Conservation (phyloP, 768 basidiomycete species). For the Dioszegia hungarica region DNA sequence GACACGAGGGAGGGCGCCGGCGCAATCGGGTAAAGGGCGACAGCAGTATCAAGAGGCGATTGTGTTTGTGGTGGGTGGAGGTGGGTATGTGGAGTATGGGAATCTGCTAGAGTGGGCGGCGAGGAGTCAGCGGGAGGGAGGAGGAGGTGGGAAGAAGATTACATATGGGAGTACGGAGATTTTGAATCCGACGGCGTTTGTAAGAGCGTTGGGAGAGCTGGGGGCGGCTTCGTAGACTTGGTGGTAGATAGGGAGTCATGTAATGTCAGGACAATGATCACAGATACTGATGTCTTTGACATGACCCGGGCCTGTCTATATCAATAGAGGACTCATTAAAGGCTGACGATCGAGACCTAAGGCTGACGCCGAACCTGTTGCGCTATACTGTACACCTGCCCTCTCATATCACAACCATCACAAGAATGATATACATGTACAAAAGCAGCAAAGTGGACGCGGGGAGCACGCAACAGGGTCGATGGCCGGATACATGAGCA, state of each 20-base stretch:
- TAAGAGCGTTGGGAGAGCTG: conserved; percentile 60
- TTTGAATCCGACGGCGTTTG: conserved; percentile 78
- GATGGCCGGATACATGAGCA: too few relatives aligned
- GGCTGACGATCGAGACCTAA: too few relatives aligned
- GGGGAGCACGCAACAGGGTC: too few relatives aligned
- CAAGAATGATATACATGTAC: too few relatives aligned
- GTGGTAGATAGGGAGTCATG: background rate
- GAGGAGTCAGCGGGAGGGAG: conserved; percentile 30
- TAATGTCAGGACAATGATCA: too few relatives aligned
- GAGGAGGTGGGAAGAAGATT: conserved; percentile 63
- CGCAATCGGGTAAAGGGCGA: conserved; percentile 56
- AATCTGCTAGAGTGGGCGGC: conserved; percentile 91
- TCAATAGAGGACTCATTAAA: too few relatives aligned
- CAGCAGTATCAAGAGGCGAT: conserved; percentile 73
- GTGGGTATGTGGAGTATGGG: conserved; percentile 94
- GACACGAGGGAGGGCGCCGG: conserved; percentile 54
- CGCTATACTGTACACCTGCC: too few relatives aligned
- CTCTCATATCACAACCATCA: too few relatives aligned
- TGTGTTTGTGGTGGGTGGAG: conserved; percentile 93
- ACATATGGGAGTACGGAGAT: conserved; percentile 97
- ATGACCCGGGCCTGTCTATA: too few relatives aligned
- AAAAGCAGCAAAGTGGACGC: too few relatives aligned
- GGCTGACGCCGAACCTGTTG: too few relatives aligned
- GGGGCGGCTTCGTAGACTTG: conserved; percentile 19
- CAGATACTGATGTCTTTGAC: too few relatives aligned